Evolutionary conservation across 2,329 filamentous ascomycete species (phyloP).

Genomic region (Penicillium sumatraense): DNA sequence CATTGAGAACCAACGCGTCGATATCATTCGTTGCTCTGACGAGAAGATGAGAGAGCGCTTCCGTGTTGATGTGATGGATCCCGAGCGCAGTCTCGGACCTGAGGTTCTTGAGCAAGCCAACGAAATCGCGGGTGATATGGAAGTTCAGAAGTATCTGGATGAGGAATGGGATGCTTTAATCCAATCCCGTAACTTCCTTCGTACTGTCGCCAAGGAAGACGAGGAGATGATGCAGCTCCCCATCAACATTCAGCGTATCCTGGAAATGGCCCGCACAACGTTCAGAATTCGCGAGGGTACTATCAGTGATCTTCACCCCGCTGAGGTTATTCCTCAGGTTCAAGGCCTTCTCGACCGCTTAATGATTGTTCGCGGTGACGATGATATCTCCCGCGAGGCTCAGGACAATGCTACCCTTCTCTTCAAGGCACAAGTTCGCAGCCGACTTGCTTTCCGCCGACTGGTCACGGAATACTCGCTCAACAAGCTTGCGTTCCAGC

Average conservation of each 20-base stretch:
- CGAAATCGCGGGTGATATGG: constrained; percentile 84
- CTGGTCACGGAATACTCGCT: constrained; percentile 83
- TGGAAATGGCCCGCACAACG: constrained; percentile 85
- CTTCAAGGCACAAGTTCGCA: constrained; percentile 90
- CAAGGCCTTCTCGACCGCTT: constrained; percentile 75
- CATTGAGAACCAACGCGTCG: constrained; percentile 91
- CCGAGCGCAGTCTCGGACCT: constrained; percentile 63
- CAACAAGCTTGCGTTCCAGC: constrained; percentile 89
- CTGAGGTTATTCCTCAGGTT: constrained; percentile 82
- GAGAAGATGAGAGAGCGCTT: constrained; percentile 79
- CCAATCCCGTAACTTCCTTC: constrained; percentile 75
- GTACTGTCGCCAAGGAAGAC: constrained; percentile 73
- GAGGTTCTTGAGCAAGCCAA: constrained; percentile 84
- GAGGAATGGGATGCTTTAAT: constrained; percentile 81
- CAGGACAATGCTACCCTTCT: constrained; percentile 86
- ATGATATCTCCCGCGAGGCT: constrained; percentile 81
- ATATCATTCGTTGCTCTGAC: constrained; percentile 81
- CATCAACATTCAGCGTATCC: constrained; percentile 87
- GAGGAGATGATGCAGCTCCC: constrained; percentile 89
- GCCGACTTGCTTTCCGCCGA: constrained; percentile 88
- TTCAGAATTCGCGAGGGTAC: constrained; percentile 87
- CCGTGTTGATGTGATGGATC: constrained; percentile 83
- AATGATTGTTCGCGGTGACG: constrained; percentile 82
- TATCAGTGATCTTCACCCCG: constrained; percentile 86
- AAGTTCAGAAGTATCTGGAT: constrained; percentile 84